phyloP scores from a whole-genome alignment of 2,329 filamentous ascomycete genomes.

The Cytospora piceae region DNA sequence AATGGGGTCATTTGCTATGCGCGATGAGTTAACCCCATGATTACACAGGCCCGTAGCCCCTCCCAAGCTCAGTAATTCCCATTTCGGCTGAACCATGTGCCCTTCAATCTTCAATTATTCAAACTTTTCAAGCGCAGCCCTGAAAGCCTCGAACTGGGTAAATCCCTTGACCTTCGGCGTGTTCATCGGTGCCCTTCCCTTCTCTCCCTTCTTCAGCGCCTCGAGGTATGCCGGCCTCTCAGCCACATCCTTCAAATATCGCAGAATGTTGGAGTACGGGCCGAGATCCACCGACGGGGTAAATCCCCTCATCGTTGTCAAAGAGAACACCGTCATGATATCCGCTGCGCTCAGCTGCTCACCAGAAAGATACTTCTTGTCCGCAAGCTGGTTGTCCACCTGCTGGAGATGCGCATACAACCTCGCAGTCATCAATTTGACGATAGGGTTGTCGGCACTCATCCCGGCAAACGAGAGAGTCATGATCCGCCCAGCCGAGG shows the following conservation, averaged over 20 bases:
- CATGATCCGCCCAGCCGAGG: slow-evolving; percentile 20
- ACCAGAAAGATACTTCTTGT: slow-evolving; percentile 61
- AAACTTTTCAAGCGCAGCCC: slow-evolving; percentile 5
- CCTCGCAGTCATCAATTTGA: slow-evolving; percentile 40
- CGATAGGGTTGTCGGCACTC: slow-evolving; percentile 26
- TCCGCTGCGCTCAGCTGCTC: slow-evolving; percentile 67
- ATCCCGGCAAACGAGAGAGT: slow-evolving; percentile 46
- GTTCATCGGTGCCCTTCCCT: slow-evolving; percentile 43
- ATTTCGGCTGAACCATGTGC: not conserved
- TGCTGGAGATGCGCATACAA: slow-evolving; percentile 39
- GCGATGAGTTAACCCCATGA: too few relatives aligned
- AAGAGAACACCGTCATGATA: slow-evolving; percentile 62
- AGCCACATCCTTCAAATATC: slow-evolving; percentile 50
- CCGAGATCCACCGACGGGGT: slow-evolving; percentile 44
- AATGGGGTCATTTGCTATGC: too few relatives aligned
- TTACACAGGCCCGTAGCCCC: too few relatives aligned
- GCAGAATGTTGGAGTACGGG: slow-evolving; percentile 47
- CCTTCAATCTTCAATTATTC: not conserved
- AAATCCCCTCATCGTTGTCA: slow-evolving; percentile 65
- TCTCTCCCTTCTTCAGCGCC: slow-evolving; percentile 55
- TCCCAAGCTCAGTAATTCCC: too few relatives aligned
- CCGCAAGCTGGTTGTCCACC: slow-evolving; percentile 53
- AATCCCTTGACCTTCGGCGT: slow-evolving; percentile 24
- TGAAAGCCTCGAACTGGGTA: slow-evolving; percentile 20
- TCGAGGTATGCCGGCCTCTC: slow-evolving; percentile 50